Base-by-base conservation (phyloP, 2,329 filamentous ascomycete species). In the Penicillium polonicum region DNA sequence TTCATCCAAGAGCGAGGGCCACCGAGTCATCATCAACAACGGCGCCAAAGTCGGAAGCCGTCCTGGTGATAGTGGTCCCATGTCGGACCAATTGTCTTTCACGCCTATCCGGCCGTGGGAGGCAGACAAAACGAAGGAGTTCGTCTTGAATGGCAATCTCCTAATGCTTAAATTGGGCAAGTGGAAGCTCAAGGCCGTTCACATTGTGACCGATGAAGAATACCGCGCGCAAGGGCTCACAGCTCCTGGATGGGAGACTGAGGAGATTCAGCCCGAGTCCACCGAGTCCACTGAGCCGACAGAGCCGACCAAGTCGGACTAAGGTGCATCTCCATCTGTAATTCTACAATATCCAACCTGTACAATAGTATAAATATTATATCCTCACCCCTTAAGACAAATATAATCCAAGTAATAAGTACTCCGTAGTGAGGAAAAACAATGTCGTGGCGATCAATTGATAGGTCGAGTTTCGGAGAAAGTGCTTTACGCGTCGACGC, bases 161-260 rank as follows among this genome's bases (percentile, higher is more conserved):
- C 63, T 88, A n/a, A 78, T 87, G 9, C 62, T 87, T 10, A 76
- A 83, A 59, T 65, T 81, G 2, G 85, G 85, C 8, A 88, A 88
- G 67, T 85, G 82, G 78, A 85, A 83, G 65, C 76, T 86, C 36
- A 82, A 82, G 64, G 73, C 85, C 23, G 77, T 86, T 31, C 78
- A 79, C 45, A 77, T 87, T 42, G 70, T 87, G 5, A 74, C 76
- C 13, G 84, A 87, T 57, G 77, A 79, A 36, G 77, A 83, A 23
- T 85, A 81, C 62, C 75, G 78, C 48, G 71, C 71, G 13, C 67
- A 70, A 43, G 80, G 79, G 1, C 69, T 81, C 21, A 74, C 71
- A 15, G 80, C 75, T 39, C 81, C 82, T 17, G 82, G 82, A 2
- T 85, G 81, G 81, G 75, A 79, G 44, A 57, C 52, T 15, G 59